phyloP scores from a whole-genome alignment of 2,329 filamentous ascomycete species.

The Paecilomyces niveus region DNA sequence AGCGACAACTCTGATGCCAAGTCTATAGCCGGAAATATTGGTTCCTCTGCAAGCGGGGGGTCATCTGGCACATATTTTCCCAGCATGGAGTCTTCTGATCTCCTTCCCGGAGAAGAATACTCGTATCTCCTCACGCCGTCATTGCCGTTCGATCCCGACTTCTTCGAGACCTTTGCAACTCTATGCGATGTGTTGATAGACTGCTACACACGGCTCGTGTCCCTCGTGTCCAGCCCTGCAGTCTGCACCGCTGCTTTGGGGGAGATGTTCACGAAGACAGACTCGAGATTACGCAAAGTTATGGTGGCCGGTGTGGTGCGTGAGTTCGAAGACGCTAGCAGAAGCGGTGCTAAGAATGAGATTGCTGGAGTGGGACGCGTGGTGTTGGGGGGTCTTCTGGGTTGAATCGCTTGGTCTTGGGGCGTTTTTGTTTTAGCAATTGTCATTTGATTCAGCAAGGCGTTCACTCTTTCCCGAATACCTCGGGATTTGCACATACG shows the following conservation, averaged over 20 bases:
- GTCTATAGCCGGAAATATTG: constrained; percentile 32
- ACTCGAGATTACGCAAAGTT: constrained; percentile 78
- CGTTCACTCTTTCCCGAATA: background rate
- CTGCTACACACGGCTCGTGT: constrained; percentile 73
- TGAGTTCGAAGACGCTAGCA: constrained; percentile 86
- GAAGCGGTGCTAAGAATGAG: constrained; percentile 69
- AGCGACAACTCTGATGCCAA: constrained; percentile 44
- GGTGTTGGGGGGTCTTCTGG: constrained; percentile 78
- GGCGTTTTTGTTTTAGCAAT: background rate
- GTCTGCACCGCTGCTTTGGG: constrained; percentile 64
- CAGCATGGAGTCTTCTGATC: constrained; percentile 49
- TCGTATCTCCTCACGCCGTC: constrained; percentile 82
- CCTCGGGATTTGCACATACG: background rate
- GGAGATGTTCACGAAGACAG: constrained; percentile 85
- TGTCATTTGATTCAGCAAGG: background rate
- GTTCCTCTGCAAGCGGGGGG: constrained; percentile 29
- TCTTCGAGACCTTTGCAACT: constrained; percentile 92
- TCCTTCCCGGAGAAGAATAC: constrained; percentile 79
- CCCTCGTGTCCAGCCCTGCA: constrained; percentile 66
- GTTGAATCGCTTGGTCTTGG: constrained; percentile 12
- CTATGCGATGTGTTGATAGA: constrained; percentile 94
- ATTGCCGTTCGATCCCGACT: constrained; percentile 92
- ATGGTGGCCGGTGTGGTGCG: constrained; percentile 79
- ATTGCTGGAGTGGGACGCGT: constrained; percentile 80
- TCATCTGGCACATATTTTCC: constrained; percentile 34